Conservation (phyloP, 2,329 filamentous ascomycete genomes). For the Fusarium sp. region DNA sequence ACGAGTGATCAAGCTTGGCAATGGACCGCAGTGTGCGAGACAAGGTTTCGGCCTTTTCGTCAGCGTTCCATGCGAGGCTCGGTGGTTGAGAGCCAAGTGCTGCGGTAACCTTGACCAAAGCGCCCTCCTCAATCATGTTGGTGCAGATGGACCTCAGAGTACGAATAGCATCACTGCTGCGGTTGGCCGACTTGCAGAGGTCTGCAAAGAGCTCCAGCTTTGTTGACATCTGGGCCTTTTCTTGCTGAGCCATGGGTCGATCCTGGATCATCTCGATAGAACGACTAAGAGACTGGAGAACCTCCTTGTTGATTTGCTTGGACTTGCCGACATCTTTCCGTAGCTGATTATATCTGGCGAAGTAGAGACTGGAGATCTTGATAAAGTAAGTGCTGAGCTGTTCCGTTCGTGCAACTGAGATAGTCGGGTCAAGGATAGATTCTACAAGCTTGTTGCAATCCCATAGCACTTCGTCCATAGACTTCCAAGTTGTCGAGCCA, state of each 20-base stretch:
- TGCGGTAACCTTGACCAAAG: constrained; percentile 61
- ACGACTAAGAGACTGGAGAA: constrained; percentile 65
- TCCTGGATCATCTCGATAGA: constrained; percentile 69
- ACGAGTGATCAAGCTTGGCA: constrained; percentile 65
- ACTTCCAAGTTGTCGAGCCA: constrained; percentile 59
- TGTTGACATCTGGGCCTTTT: constrained; percentile 64
- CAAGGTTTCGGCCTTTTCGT: constrained; percentile 59
- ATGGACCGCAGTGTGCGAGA: constrained; percentile 67
- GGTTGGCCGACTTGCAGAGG: constrained; percentile 61
- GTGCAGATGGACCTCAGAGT: constrained; percentile 68
- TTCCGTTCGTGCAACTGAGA: constrained; percentile 44
- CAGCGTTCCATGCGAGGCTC: constrained; percentile 60
- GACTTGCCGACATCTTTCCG: constrained; percentile 54
- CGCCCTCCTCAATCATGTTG: constrained; percentile 65
- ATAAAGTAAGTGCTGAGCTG: constrained; percentile 61
- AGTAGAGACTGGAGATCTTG: constrained; percentile 76
- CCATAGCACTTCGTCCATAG: constrained; percentile 63
- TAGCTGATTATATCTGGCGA: constrained; percentile 64
- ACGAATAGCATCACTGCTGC: constrained; percentile 64
- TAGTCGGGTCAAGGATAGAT: constrained; percentile 54
- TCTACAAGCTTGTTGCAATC: constrained; percentile 64
- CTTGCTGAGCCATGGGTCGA: constrained; percentile 62
- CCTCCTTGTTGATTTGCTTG: constrained; percentile 50
- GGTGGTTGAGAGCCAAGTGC: constrained; percentile 60
- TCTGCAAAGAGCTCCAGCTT: constrained; percentile 74